Conservation (phyloP, 1,284 basidiomycete species). For the Apiotrichum sp. region DNA sequence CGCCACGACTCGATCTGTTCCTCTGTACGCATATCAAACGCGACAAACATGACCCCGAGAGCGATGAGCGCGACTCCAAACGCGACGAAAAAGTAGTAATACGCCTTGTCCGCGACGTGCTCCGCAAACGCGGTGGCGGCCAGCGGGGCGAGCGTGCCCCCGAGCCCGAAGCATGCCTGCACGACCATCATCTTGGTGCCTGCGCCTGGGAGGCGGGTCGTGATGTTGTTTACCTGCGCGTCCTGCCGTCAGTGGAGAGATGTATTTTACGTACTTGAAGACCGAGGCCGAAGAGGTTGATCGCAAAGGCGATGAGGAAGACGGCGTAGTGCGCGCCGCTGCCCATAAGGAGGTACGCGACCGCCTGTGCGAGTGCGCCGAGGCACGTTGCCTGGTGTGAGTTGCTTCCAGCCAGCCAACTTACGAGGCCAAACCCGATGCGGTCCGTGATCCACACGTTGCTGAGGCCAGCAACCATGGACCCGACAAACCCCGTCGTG, state of each 20-base stretch:
- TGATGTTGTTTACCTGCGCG: conserved; percentile 19
- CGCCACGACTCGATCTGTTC: conserved; percentile 13
- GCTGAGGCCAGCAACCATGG: conserved; percentile 14
- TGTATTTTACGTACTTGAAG: conserved; percentile 2
- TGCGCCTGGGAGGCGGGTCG: conserved; percentile 15
- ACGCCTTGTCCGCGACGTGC: conserved; percentile 7
- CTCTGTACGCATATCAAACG: conserved; percentile 16
- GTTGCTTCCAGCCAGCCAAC: neutral
- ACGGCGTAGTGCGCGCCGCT: conserved; percentile 12
- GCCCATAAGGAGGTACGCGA: conserved; percentile 8
- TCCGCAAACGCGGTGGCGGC: conserved; percentile 57
- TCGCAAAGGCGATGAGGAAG: conserved; percentile 10
- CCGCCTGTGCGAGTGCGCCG: conserved; percentile 4
- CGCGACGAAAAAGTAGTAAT: conserved; percentile 15
- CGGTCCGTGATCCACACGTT: conserved; percentile 57
- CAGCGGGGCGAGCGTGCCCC: conserved; percentile 58
- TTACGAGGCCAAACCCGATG: conserved; percentile 58
- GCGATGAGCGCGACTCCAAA: conserved; percentile 12
- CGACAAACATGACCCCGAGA: conserved; percentile 7
- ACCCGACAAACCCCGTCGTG: conserved; percentile 8
- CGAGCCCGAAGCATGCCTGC: conserved; percentile 48
- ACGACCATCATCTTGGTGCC: conserved; percentile 18
- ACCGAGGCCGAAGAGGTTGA: conserved; percentile 13
- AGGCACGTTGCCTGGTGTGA: conserved; percentile 2
- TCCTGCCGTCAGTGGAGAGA: conserved; percentile 1